Base-by-base conservation (phyloP, 176 grass and related monocot genomes). In the Elaeis guineensis region DNA sequence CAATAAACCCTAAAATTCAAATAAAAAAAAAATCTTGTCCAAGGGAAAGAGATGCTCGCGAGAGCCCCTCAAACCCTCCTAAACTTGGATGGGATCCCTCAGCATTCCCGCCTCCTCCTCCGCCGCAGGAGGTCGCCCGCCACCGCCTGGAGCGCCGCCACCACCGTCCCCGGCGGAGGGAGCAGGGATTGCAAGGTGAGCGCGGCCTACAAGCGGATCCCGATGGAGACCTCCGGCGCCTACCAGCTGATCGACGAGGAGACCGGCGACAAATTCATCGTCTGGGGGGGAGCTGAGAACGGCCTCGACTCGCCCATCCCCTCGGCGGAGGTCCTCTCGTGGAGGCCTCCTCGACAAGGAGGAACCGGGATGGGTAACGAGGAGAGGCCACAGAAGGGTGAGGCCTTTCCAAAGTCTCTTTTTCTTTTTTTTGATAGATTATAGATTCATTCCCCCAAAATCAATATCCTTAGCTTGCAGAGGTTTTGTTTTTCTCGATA, bases 231-330 rank as follows among this genome's bases (percentile, higher is more conserved):
- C 0, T 56, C 87, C 29, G 84, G 84, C n/a, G 84, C 92, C 0
- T 97, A 91, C 78, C 69, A 71, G 8, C 65, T 96, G 0, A 67
- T 96, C 17, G 91, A 96, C 78, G 57, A 78, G 49, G 51, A 58
- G 59, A 96, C 86, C 28, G 80, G 91, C 0, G 67, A 78, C 39
- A 73, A 82, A 25, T 65, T 90, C 69, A 84, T 96, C 55, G 86
- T 95, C 32, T 95, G 86, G 86, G 91, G 85, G 30, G 85, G 79
- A 51, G 65, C 83, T 17, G 82, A 86, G 19, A 77, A 90, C 18
- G 48, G 51, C 24, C 78, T 62, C 32, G 62, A 58, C 5, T 23
- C 64, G 4, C 32, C 26, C 64, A 49, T 84, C 54, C 77, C 90
- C 14, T 87, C 86, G 32, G 65, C 73, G 49, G 71, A 76, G 11